These are phyloP conservation scores for Fusarium concolor DNA, from an alignment of 2,329 filamentous ascomycete genomes.

Conservation along the genomic window DNA sequence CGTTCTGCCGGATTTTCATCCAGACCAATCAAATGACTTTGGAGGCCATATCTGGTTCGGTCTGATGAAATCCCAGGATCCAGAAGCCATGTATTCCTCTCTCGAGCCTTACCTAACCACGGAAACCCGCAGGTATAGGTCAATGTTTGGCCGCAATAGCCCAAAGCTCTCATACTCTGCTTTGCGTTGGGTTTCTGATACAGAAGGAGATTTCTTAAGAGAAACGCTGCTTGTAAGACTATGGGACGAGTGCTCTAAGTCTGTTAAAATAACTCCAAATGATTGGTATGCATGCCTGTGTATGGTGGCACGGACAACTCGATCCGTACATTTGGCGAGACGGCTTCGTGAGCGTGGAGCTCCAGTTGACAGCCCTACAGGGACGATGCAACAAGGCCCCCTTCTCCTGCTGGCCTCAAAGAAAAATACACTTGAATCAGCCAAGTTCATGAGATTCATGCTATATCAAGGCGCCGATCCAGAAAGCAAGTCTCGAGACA, in stretches of 20 bases:
- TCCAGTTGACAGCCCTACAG: not conserved
- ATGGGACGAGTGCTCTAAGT: not conserved
- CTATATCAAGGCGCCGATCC: constrained; percentile 15
- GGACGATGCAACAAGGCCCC: too few relatives aligned
- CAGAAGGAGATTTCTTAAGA: fast-evolving
- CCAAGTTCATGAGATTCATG: constrained; percentile 8
- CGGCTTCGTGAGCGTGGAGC: not conserved
- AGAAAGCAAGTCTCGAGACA: not conserved
- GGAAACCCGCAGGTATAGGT: too few relatives aligned
- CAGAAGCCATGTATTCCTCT: not conserved
- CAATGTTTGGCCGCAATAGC: too few relatives aligned
- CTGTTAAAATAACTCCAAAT: too few relatives aligned
- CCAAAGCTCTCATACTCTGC: too few relatives aligned
- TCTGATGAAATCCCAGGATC: not conserved
- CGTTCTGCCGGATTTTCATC: too few relatives aligned
- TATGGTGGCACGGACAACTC: not conserved
- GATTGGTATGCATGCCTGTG: not conserved
- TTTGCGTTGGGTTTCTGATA: too few relatives aligned
- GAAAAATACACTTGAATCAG: not conserved
- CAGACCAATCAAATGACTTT: too few relatives aligned
- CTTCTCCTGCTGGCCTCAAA: not conserved
- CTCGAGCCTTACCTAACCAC: too few relatives aligned
- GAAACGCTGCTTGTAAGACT: not conserved
- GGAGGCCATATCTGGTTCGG: too few relatives aligned
- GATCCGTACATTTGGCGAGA: not conserved